Evolutionary conservation across 2,329 filamentous ascomycete genomes (phyloP).

Genomic region (Geosmithia flava): DNA sequence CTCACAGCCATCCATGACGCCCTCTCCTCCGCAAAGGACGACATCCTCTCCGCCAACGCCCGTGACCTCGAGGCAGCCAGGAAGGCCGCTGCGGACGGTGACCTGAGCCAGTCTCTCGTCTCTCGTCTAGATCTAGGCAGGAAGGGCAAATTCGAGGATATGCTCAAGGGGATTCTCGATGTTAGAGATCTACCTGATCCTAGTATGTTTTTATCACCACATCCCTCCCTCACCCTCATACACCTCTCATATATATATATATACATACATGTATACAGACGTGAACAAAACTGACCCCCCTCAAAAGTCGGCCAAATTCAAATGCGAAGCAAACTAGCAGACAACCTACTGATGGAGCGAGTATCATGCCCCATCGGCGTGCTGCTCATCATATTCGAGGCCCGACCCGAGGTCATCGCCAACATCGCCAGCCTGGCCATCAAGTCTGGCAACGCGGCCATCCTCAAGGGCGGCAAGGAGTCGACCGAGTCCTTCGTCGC

Average conservation of each 20-base stretch:
- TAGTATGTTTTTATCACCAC: slow-evolving; percentile 36
- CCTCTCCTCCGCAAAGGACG: slow-evolving; percentile 55
- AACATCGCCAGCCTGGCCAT: slow-evolving; percentile 94
- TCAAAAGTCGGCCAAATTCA: slow-evolving; percentile 82
- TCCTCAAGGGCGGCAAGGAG: slow-evolving; percentile 94
- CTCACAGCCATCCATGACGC: slow-evolving; percentile 71
- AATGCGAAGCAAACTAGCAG: slow-evolving; percentile 73
- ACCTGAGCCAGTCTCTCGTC: slow-evolving; percentile 69
- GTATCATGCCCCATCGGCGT: slow-evolving; percentile 93
- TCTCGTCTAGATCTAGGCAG: slow-evolving; percentile 79
- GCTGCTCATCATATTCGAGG: slow-evolving; percentile 97
- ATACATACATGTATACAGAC: slow-evolving; percentile 17
- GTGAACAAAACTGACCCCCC: no score
- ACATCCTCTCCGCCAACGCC: slow-evolving; percentile 78
- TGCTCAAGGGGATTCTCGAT: slow-evolving; percentile 89
- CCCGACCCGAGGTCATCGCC: slow-evolving; percentile 92
- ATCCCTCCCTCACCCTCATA: neutral
- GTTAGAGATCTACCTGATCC: slow-evolving; percentile 78
- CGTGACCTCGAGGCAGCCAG: slow-evolving; percentile 66
- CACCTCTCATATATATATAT: neutral
- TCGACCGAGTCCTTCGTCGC: slow-evolving; percentile 90
- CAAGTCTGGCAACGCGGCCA: slow-evolving; percentile 94
- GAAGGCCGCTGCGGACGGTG: slow-evolving; percentile 60
- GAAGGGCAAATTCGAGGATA: slow-evolving; percentile 91
- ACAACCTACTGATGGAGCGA: slow-evolving; percentile 72